Evolutionary conservation across 371 early-diverging fungal species (phyloP).

Genomic region (Nematocida minor): DNA sequence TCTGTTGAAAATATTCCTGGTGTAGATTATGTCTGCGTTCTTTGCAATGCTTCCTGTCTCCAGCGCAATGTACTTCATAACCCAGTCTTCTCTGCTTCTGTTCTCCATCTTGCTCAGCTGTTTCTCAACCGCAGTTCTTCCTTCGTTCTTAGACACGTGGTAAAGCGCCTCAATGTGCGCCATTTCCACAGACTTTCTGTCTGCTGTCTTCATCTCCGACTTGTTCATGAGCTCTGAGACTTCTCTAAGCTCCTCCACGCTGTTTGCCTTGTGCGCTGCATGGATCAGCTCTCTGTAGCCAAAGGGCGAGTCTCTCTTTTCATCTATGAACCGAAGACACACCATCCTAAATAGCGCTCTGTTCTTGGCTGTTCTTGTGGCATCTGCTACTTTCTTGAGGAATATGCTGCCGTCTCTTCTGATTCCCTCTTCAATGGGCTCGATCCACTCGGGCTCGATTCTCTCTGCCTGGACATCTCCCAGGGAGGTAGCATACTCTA

Average conservation of each 20-base stretch:
- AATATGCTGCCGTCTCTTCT: conserved; percentile 28
- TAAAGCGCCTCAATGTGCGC: conserved; percentile 14
- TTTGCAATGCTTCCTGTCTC: conserved; percentile 1
- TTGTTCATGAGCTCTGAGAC: neutral
- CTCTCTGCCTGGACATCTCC: neutral
- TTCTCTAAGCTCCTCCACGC: neutral
- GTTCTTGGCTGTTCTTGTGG: neutral
- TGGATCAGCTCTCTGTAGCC: conserved; percentile 39
- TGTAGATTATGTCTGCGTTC: conserved; percentile 15
- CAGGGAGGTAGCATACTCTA: neutral
- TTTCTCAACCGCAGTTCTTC: conserved; percentile 8
- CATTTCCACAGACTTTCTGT: conserved; percentile 22
- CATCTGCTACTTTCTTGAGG: conserved; percentile 28
- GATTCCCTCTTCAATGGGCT: conserved; percentile 4
- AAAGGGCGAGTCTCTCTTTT: conserved; percentile 32
- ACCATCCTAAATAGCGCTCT: neutral
- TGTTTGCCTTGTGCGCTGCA: neutral
- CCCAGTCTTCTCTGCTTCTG: conserved; percentile 21
- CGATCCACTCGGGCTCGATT: neutral
- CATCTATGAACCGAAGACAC: neutral
- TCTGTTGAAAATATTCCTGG: conserved; percentile 10
- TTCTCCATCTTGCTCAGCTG: neutral
- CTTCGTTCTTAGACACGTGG: conserved; percentile 17
- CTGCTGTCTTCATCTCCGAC: conserved; percentile 11
- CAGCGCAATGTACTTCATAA: conserved; percentile 17